Base-by-base conservation (phyloP, 108 stramenopile species). In the Nitzschia sp. region DNA sequence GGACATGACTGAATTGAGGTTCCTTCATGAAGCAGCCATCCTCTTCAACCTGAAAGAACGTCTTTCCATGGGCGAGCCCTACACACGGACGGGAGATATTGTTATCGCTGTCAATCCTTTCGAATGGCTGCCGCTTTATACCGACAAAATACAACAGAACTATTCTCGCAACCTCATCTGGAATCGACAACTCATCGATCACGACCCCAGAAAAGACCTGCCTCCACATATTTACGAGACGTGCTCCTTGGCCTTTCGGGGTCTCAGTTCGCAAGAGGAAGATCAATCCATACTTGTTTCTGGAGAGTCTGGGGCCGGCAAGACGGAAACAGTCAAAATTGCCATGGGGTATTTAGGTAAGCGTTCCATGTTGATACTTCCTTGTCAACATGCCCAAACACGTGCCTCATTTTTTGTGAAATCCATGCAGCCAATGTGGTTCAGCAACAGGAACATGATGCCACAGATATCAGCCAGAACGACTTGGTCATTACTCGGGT, bases 91-190 rank as follows among this genome's bases (percentile, higher is more conserved):
- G 6, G 91, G 90, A 10, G 89, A 90, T 51, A 94, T 96, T 74
- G 65, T 94, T 50, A 84, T 96, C 37, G 92, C 95, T 14, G 76
- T 96, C 52, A 96, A 96, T 68, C 95, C 95, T 9, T 96, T 90
- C 80, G 51, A 76, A 48, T 88, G 87, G 87, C 74, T 83, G 10
- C 78, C 78, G 2, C 57, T 88, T 46, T 88, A 88, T 48, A 85
- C 84, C 9, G 75, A 80, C 7, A 79, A 85, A 51, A 80, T 69
- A 24, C 75, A 71, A 41, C 48, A 29, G 20, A 70, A 76, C 62
- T 88, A 88, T 55, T 65, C 80, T 29, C 71, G 68, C 12, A 70
- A 67, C 22, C 57, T 85, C 37, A 77, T 88, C 34, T 87, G 83
- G 86, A 59, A 75, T 22, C 6, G 37, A 34, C 29, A 34, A 34